phyloP scores from a whole-genome alignment of 306 rosid genomes.

The Fagus crenata region DNA sequence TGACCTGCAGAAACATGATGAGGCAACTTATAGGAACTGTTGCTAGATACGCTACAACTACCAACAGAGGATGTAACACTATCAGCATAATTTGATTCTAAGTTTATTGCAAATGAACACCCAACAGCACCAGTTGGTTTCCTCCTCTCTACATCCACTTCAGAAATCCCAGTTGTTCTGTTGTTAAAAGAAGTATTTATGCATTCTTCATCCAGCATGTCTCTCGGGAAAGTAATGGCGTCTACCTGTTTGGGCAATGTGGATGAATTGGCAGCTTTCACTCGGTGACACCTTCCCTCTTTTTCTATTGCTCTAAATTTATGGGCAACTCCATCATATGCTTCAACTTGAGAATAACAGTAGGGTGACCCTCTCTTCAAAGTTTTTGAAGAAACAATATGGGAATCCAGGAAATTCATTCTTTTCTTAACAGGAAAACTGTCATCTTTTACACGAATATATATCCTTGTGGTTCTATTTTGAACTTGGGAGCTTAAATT shows the following conservation, averaged over 20 bases:
- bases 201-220: constrained; percentile 42
- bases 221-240: constrained; percentile 48
- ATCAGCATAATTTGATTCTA: constrained; percentile 47
- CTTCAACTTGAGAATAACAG: constrained; percentile 48
- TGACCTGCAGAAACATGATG: constrained; percentile 53
- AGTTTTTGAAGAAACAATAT: constrained; percentile 42
- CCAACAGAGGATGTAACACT: constrained; percentile 73
- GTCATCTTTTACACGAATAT: constrained; percentile 31
- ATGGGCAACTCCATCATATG: constrained; percentile 48
- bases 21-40: constrained; percentile 44
- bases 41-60: constrained; percentile 73
- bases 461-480: constrained; percentile 42
- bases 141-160: constrained; percentile 47
- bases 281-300: constrained; percentile 47
- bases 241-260: constrained; percentile 45
- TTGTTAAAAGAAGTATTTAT: constrained; percentile 43
- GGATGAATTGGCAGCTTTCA: constrained; percentile 42
- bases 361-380: constrained; percentile 54
- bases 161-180: constrained; percentile 36
- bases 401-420: constrained; percentile 33
- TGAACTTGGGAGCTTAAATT: constrained; percentile 40
- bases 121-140: constrained; percentile 48
- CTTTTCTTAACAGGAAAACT: constrained; percentile 36
- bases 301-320: constrained; percentile 59
- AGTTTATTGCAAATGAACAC: constrained; percentile 47